Evolutionary conservation across 192 early-diverging fungal genomes (phyloP), one percentile per base, ranked within the genome.

Genomic region (Linnemannia schmuckeri): DNA sequence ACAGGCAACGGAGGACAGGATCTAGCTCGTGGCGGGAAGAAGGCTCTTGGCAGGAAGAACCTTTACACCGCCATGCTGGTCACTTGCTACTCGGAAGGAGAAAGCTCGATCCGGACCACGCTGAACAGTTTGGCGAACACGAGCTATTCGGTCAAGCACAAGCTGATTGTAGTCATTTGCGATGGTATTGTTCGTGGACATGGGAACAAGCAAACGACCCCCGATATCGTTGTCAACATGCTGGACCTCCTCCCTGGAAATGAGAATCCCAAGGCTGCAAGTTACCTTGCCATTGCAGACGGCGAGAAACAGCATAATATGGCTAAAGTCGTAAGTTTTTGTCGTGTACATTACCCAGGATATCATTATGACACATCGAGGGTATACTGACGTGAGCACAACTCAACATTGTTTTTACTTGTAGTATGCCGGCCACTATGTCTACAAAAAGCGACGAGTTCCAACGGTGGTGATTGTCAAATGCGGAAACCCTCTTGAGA

Each of bases 31-130:
- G 75, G 55, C 6, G 72, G 76, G 41, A 79, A 77, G 44, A 76
- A 84, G 12, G 70, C 81, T 27, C 40, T 47, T 10, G 86, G 61
- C 8, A 77, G 80, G 9, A 81, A 79, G n/a, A 91, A 94, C 85
- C 82, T 95, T 72, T 94, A 93, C 77, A 94, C 95, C 6, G 83
- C 95, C 70, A 90, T 98, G 87, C 88, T 97, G 69, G 96, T 99
- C 9, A 96, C 97, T 3, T 96, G 96, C 88, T 99, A 99, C 89
- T 98, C 97, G 15, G 98, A 99, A 89, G 96, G 95, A 46, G 94
- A 96, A 44, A 91, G 88, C 46, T 96, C 96, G 5, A 92, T 97
- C 74, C 89, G 94, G 24, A 95, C 91, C 24, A 98, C 98, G 2
- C 89, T 97, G 86, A 95, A 97, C 90, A 97, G 96, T 80, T 90